Conservation (phyloP, 805 yeast species). For the Metschnikowia cerradonensis region DNA sequence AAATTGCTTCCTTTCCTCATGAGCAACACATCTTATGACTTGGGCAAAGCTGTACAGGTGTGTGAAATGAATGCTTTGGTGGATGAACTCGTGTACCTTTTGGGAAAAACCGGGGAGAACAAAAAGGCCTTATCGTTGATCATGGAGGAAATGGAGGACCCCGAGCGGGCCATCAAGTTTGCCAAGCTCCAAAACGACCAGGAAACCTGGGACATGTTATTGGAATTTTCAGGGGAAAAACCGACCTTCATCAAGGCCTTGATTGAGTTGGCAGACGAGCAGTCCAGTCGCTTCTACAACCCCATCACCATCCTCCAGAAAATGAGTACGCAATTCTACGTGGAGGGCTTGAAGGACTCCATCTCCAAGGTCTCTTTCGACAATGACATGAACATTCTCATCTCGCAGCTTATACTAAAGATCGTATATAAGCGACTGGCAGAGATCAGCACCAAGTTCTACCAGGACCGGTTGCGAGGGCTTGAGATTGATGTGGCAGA, state of each 20-base stretch:
- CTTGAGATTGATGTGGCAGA: constrained; percentile 21
- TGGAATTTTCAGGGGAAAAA: constrained; percentile 64
- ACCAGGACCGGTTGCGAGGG: constrained; percentile 24
- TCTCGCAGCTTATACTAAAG: constrained; percentile 50
- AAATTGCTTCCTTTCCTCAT: constrained; percentile 60
- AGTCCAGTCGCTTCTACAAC: constrained; percentile 41
- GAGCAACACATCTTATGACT: constrained; percentile 57
- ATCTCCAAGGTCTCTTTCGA: constrained; percentile 60
- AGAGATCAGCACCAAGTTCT: constrained; percentile 22
- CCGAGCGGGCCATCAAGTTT: constrained; percentile 75
- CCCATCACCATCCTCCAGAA: constrained; percentile 65
- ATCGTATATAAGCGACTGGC: constrained; percentile 32
- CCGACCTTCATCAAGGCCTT: constrained; percentile 77
- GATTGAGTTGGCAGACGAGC: constrained; percentile 62
- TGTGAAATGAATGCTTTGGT: constrained; percentile 53
- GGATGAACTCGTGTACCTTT: constrained; percentile 74
- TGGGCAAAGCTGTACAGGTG: constrained; percentile 62
- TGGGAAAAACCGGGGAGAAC: constrained; percentile 80
- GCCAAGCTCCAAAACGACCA: constrained; percentile 62
- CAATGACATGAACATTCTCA: constrained; percentile 49
- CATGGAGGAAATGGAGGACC: constrained; percentile 72
- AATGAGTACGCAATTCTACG: constrained; percentile 58
- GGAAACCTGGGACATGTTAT: constrained; percentile 76
- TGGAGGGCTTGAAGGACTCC: constrained; percentile 62
- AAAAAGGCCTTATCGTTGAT: constrained; percentile 72